A percentile compares a stretch with the other conserved stretches of the same genome.
Evolutionary conservation across 192 early-diverging fungal genomes (phyloP).

Genomic region (Powellomyces hirtus): DNA sequence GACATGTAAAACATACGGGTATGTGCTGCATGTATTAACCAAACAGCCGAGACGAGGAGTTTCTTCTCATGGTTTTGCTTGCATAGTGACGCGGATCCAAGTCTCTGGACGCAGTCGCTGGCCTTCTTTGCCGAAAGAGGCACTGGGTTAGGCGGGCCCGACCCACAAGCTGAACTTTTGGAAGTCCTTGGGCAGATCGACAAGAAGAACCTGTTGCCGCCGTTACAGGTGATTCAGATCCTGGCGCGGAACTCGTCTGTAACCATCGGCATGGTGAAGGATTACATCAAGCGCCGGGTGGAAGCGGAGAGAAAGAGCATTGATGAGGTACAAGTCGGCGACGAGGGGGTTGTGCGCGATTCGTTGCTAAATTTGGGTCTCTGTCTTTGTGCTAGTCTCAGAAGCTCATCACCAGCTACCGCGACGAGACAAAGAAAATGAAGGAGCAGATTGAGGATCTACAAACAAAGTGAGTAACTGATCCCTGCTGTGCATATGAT

Average conservation of each 20-base stretch:
- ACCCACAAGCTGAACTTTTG: constrained; percentile 27
- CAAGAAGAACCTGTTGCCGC: constrained; percentile 76
- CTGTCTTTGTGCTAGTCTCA: constrained; percentile 25
- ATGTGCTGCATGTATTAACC: neutral
- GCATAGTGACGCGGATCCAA: constrained; percentile 37
- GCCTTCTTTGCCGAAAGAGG: constrained; percentile 44
- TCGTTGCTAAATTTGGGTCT: neutral
- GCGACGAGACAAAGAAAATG: constrained; percentile 75
- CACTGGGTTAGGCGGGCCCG: constrained; percentile 12
- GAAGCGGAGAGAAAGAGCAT: constrained; percentile 67
- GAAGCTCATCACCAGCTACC: constrained; percentile 70
- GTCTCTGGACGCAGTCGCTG: constrained; percentile 48
- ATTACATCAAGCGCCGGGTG: constrained; percentile 78
- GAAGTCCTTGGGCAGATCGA: constrained; percentile 82
- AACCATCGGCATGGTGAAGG: constrained; percentile 81
- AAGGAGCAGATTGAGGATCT: constrained; percentile 79
- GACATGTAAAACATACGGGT: constrained; percentile 52
- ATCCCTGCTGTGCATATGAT: no score
- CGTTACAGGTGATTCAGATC: constrained; percentile 86
- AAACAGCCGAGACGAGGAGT: neutral
- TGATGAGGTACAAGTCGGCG: constrained; percentile 40
- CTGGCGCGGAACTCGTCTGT: constrained; percentile 76
- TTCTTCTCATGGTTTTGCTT: neutral
- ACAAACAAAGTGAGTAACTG: constrained; percentile 55
- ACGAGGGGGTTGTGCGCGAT: neutral